Conservation (phyloP, 1,284 basidiomycete species). For the Sporisorium graminicola region DNA sequence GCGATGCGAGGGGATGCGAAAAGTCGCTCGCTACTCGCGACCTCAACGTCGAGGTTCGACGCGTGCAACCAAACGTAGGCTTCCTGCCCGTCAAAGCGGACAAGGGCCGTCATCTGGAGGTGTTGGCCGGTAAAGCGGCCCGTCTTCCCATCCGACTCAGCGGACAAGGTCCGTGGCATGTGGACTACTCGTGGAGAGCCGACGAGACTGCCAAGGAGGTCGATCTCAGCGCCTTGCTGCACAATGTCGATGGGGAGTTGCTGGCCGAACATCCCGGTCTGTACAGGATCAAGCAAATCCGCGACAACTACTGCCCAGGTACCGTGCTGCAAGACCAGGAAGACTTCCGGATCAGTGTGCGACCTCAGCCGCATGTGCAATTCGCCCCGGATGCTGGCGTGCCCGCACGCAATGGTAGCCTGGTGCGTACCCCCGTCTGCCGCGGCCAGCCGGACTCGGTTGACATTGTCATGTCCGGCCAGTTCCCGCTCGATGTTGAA, state of each 20-base stretch:
- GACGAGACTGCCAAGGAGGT: slow-evolving; percentile 64
- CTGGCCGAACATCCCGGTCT: slow-evolving; percentile 78
- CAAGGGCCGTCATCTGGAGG: slow-evolving; percentile 72
- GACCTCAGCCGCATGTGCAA: slow-evolving; percentile 76
- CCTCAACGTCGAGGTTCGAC: slow-evolving; percentile 87
- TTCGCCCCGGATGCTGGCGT: slow-evolving; percentile 53
- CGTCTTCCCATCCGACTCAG: slow-evolving; percentile 67
- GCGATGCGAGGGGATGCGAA: slow-evolving; percentile 89
- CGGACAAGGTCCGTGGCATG: slow-evolving; percentile 72
- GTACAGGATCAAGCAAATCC: slow-evolving; percentile 81
- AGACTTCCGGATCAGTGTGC: slow-evolving; percentile 80
- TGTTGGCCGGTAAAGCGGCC: slow-evolving; percentile 82
- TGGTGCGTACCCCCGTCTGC: slow-evolving; percentile 81
- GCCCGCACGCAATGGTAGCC: slow-evolving; percentile 45
- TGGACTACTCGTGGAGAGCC: slow-evolving; percentile 79
- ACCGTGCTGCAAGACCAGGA: slow-evolving; percentile 76
- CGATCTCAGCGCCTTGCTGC: slow-evolving; percentile 73
- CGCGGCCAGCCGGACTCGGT: slow-evolving; percentile 83
- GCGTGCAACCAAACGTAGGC: slow-evolving; percentile 86
- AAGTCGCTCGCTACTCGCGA: slow-evolving; percentile 81
- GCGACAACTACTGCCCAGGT: slow-evolving; percentile 87
- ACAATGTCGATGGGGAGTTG: slow-evolving; percentile 80
- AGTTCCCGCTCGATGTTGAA: slow-evolving; percentile 60
- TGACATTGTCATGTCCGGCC: slow-evolving; percentile 82
- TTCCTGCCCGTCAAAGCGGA: slow-evolving; percentile 76